Evolutionary conservation across 768 basidiomycete genomes (phyloP), one percentile per base, ranked within the genome.

Genomic region (Trametes punicea): DNA sequence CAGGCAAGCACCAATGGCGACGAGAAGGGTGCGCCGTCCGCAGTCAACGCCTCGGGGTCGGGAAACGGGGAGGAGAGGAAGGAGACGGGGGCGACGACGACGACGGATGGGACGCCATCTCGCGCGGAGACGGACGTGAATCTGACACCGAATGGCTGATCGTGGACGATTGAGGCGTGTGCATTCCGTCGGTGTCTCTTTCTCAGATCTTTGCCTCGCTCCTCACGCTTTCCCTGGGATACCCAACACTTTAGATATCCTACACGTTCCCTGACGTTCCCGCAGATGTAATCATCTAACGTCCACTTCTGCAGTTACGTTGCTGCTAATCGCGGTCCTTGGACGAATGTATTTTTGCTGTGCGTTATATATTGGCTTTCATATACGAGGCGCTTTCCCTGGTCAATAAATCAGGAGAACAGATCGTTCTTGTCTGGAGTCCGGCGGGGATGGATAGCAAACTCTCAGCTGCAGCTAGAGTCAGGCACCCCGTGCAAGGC

Each of bases 131-230:
- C 81, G 80, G 76, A 71, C 70, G 73, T 80, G 84, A 85, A 84
- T 84, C 82, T 82, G 89, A 92, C 83, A 70, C 90, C 88, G 90
- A 93, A 92, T 93, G 91, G 90, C 66, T 93, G 66, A 85, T 92
- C 25, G 77, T 92, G 57, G 78, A 81, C 59, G 73, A 74, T 46
- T 68, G 64, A 64, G 55, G 59, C 39, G 47, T 61, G 59, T 56
- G 47, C 48, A 18, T 38, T 51, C 52, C 21, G 33, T 48, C 59
- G 27, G 34, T 20, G 26, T 15, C 46, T 61, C 29, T 51, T 44
- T 36, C 54, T 50, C 36, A 50, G 50, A 46, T 49, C 34, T 29
- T 10, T 15, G 15, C 48, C 10, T n/a, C 21, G 15, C 38, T 39
- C 40, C 55, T 56, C 53, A 60, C 58, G 30, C 20, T 13, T 36